Percentiles rank a stretch among this genome's conserved stretches.
phyloP scores from a whole-genome alignment of 2,329 filamentous ascomycete genomes.

The Hysterium pulicare region DNA sequence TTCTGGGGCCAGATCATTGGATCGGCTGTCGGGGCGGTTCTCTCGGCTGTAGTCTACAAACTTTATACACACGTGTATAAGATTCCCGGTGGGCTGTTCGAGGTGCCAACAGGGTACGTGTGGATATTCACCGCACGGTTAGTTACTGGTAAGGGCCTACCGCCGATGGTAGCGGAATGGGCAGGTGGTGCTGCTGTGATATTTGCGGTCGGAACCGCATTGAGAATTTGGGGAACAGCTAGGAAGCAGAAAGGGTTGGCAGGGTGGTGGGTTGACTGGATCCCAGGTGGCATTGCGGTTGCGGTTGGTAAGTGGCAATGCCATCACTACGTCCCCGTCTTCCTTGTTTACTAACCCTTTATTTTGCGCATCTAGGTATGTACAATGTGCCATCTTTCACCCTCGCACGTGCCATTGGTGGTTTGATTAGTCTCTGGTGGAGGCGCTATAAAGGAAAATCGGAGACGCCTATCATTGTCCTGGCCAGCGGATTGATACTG shows the following conservation, averaged over 20 bases:
- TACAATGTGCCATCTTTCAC: slow-evolving; percentile 98
- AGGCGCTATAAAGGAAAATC: slow-evolving; percentile 49
- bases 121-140: slow-evolving; percentile 96
- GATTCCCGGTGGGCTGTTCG: slow-evolving; percentile 84
- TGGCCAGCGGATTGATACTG: slow-evolving; percentile 85
- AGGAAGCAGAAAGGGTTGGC: slow-evolving; percentile 32
- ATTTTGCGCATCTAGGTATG: slow-evolving; percentile 60
- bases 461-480: slow-evolving; percentile 80
- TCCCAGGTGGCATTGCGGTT: slow-evolving; percentile 93
- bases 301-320: slow-evolving; percentile 66
- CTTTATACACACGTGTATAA: slow-evolving; percentile 87
- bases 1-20: slow-evolving; percentile 97
- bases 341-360: background rate
- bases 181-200: slow-evolving; percentile 70
- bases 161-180: slow-evolving; percentile 77
- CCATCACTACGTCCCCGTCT: background rate
- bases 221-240: slow-evolving; percentile 52
- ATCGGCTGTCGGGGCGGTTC: slow-evolving; percentile 76
- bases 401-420: slow-evolving; percentile 79
- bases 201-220: slow-evolving; percentile 67
- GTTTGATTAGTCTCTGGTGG: slow-evolving; percentile 77
- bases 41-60: slow-evolving; percentile 83
- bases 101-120: slow-evolving; percentile 91
- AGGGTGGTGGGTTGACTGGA: slow-evolving; percentile 64
- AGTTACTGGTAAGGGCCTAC: slow-evolving; percentile 86